Evolutionary conservation across 768 basidiomycete genomes (phyloP), one percentile per base, ranked within the genome.

Genomic region (Infundibulicybe gibba): DNA sequence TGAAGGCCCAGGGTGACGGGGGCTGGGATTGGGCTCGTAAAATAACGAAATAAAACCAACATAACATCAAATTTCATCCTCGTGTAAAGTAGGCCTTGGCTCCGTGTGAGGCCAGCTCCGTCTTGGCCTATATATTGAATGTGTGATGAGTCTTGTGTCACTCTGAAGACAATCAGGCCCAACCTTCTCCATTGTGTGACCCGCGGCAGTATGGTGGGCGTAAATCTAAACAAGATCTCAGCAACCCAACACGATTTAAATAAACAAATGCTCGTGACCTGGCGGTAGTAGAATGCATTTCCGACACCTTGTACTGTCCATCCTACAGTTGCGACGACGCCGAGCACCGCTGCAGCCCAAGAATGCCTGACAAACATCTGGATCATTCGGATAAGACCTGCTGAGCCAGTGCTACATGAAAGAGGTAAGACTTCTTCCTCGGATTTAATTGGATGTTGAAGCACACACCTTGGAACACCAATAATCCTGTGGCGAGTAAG

Each of bases 341-440:
- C 84, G 45, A 98, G 75, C 45, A 95, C 74, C 45, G 82, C 97
- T 15, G 94, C 87, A 30, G 79, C 83, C 71, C 90, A 82, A 44
- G 81, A 76, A 40, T 82, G 81, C 39, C 74, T 68, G 2, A 77
- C 73, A 62, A 84, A 95, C 74, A 87, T 81, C 49, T 83, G 75
- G 54, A 98, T 90, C 40, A 87, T 94, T 66, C 94, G 90, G 59
- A 98, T 94, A 43, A 99, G 75, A 13, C 97, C 95, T 20, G 93
- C 94, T 40, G 93, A 91, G 32, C 97, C 97, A 39, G 95, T 95
- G 51, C 90, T 90, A 48, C 45, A 55, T 38, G 17, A 48, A 44
- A 41, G 47, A 41, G 50, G 53, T 56, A 38, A 49, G 52, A 41
- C 58, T 60, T 66, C 61, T 55, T 51, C 65, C 66, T 69, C 67